Base-by-base conservation (phyloP, 2,329 filamentous ascomycete genomes). In the Escovopsis sp. region DNA sequence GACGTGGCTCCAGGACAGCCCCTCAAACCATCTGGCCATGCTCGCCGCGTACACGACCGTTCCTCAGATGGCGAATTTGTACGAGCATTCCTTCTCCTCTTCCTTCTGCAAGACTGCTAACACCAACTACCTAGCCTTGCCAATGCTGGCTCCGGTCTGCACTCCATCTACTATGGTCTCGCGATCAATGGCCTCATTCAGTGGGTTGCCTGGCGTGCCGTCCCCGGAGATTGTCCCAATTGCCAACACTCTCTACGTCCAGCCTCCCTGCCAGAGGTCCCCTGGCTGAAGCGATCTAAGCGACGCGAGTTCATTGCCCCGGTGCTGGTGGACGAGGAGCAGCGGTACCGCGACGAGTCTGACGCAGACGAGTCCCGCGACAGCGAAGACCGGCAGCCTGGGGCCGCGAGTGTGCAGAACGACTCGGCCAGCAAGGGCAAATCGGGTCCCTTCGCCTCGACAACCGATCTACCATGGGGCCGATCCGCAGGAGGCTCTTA, bases 41-140 rank as follows among this genome's bases (percentile, higher is more conserved):
- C 54, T 67, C 30, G 62, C 62, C 33, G 59, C 64, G 11, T 67
- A 67, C 47, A 58, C 58, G 10, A 67, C 64, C 3, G 57, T 67
- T 15, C 64, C 64, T 33, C 53, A 67, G 36, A 48, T 67, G 26
- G 43, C 59, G 32, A 65, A 60, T 48, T 64, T 66, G 65, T 66
- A 53, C 48, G 60, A 15, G 50, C 12, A 26, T 18, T 15, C 34
- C 9, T 26, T 10, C 12, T 18, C 6, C 30, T 38, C 4, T 11
- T 36, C 9, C 12, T 15, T 23, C 26, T 15, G 12, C 11, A 35
- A 35, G 11, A 35, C 18, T 18, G 18, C 23, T 15, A 32, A 18
- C 38, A 12, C 26, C 11, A n/a, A 23, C 18, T 9, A 39, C 32
- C 26, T 26, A 67, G 64, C 45, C 48, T 58, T 33, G 56, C 62